phyloP scores from a whole-genome alignment of 78 protist genomes.

The Diacronema lutheri region DNA sequence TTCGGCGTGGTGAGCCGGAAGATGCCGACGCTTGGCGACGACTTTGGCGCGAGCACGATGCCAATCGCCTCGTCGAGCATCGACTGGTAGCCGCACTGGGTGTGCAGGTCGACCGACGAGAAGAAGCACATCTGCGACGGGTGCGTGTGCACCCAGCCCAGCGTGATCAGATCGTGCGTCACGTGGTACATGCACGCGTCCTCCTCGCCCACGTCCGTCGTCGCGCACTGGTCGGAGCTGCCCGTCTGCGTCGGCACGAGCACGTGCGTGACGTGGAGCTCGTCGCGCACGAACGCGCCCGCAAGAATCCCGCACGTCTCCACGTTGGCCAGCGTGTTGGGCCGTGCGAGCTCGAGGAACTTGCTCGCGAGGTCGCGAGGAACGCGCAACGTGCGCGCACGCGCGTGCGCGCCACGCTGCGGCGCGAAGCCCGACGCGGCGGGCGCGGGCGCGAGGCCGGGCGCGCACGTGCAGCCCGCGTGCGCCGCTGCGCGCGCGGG shows the following conservation, averaged over 20 bases:
- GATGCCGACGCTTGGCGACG: background rate
- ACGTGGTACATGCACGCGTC: background rate
- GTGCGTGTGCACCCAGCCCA: conserved; percentile 24
- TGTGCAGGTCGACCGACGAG: conserved; percentile 12
- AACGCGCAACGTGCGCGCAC: too few relatives aligned
- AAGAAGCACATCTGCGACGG: conserved; percentile 28
- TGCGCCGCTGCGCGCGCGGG: too few relatives aligned
- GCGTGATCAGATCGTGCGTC: background rate
- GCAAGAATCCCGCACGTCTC: background rate
- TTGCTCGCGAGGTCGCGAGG: too few relatives aligned
- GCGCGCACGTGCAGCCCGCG: too few relatives aligned
- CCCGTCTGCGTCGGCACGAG: background rate
- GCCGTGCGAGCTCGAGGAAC: too few relatives aligned
- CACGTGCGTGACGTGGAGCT: background rate
- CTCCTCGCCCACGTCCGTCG: conserved; percentile 1
- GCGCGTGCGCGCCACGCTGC: too few relatives aligned
- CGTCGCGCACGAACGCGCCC: background rate
- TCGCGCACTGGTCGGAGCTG: background rate
- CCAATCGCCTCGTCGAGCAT: conserved; percentile 10
- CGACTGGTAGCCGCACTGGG: background rate
- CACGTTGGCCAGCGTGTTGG: background rate
- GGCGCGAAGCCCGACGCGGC: too few relatives aligned
- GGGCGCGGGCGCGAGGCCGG: too few relatives aligned
- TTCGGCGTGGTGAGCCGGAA: background rate
- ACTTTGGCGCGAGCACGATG: background rate